Percentiles rank a stretch among this genome's conserved stretches.
Evolutionary conservation across 2,329 filamentous ascomycete genomes (phyloP).

Genomic region (Diaporthe australafricana): DNA sequence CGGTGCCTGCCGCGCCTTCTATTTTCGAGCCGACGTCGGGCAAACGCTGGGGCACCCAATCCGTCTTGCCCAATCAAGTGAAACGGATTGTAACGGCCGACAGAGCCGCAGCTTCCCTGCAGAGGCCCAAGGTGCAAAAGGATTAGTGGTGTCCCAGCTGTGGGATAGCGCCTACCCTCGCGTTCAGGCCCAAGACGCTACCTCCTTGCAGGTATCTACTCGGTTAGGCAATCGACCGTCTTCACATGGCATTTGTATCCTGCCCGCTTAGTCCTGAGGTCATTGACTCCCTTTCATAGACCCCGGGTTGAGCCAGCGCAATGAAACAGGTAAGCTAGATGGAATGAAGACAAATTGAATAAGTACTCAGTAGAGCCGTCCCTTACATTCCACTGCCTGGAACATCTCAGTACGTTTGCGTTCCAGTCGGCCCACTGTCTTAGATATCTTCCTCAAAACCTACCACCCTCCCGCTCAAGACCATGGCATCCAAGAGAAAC

Average conservation of each 20-base stretch:
- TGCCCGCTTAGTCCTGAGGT: constrained; percentile 26
- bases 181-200: constrained; percentile 1
- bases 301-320: background rate
- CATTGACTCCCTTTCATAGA: constrained; percentile 25
- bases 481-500: constrained; percentile 33
- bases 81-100: constrained; percentile 16
- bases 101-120: constrained; percentile 4
- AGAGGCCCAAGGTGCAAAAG: background rate
- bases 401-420: background rate
- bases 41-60: background rate
- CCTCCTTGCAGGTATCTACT: background rate
- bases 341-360: background rate
- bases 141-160: background rate
- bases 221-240: background rate
- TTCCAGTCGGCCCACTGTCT: background rate
- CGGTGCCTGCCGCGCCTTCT: constrained; percentile 2
- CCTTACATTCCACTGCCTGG: background rate
- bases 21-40: constrained; percentile 17
- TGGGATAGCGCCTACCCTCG: background rate
- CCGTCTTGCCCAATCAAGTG: constrained; percentile 29
- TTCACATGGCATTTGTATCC: constrained; percentile 13
- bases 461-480: background rate
- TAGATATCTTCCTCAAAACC: background rate
- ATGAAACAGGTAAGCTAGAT: background rate
- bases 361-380: background rate